Percentiles rank a stretch among this genome's conserved stretches.
phyloP scores from a whole-genome alignment of 2,329 filamentous ascomycete genomes.

The Aspergillus japonicus region DNA sequence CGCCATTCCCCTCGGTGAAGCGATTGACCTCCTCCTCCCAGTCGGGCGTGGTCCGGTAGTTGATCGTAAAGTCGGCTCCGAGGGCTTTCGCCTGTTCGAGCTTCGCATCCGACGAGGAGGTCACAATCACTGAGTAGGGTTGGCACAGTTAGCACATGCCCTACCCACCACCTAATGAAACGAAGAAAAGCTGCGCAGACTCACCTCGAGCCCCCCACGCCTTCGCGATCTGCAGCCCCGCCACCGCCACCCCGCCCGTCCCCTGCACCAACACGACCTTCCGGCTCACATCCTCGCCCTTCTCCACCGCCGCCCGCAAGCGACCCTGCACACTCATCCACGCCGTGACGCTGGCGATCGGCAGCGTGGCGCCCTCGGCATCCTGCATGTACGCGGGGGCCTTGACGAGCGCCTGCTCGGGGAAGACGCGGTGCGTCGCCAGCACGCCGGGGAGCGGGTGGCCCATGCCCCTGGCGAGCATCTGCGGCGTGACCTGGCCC shows the following conservation, averaged over 20 bases:
- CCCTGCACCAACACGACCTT: slow-evolving; percentile 56
- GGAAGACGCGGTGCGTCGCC: slow-evolving; percentile 44
- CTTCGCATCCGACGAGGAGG: slow-evolving; percentile 53
- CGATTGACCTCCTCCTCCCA: slow-evolving; percentile 49
- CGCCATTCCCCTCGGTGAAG: slow-evolving; percentile 48
- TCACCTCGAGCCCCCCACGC: slow-evolving; percentile 46
- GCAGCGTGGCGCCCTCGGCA: slow-evolving; percentile 43
- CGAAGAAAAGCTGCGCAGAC: not conserved
- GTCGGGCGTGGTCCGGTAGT: slow-evolving; percentile 48
- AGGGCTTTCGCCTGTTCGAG: slow-evolving; percentile 52
- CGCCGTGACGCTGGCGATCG: slow-evolving; percentile 51
- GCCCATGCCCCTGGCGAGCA: slow-evolving; percentile 60
- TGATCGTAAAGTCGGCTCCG: slow-evolving; percentile 50
- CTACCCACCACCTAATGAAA: not conserved
- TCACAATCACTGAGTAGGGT: slow-evolving; percentile 49
- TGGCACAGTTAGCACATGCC: slow-evolving; percentile 24
- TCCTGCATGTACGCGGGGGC: slow-evolving; percentile 39
- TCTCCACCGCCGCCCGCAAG: slow-evolving; percentile 41
- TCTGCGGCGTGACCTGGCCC: slow-evolving; percentile 58
- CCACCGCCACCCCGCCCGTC: slow-evolving; percentile 50
- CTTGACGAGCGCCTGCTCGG: slow-evolving; percentile 40
- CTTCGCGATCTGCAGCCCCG: slow-evolving; percentile 49
- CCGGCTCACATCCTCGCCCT: slow-evolving; percentile 41
- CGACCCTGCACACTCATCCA: slow-evolving; percentile 50
- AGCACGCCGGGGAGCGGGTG: slow-evolving; percentile 54